Base-by-base conservation (phyloP, 495 filamentous ascomycete species). In the Neohortaea acidophila region DNA sequence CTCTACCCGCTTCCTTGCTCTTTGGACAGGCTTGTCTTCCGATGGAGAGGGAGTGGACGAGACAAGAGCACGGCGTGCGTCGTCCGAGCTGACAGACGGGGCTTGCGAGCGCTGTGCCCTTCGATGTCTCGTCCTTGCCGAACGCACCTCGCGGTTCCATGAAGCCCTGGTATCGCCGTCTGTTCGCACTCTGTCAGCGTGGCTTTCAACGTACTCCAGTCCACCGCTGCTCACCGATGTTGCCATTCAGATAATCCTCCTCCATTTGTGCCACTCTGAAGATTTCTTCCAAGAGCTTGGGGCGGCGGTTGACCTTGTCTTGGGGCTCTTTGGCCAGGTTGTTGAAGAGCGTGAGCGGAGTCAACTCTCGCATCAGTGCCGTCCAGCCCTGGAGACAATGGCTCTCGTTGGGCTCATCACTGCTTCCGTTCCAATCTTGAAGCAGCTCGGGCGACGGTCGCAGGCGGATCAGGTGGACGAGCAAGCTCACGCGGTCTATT, bases 261-360 rank as follows among this genome's bases (percentile, higher is more conserved):
- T 84, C 75, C 47, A 61, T 57, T 35, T 63, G 62, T 15, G 78
- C 75, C 14, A 82, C 67, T 38, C 68, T 70, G 52, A 79, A 82
- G 4, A 82, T 70, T 51, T 80, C 76, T 41, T 73, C 71, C 14
- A 84, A 64, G 1, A 56, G 42, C 38, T 49, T 61, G 51, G 68
- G 11, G 4, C 49, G 49, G n/a, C 27, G 69, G 21, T 51, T 47
- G 2, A 39, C 27, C 24, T 71, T 70, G 11, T 48, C 55, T 0
- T 57, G 55, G 5, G 58, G 60, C 4, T 59, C 58, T 8, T 60
- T 61, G 23, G 65, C 61, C 7, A 45, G 2, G n/a, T 36, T 30
- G 23, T 41, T 23, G 14, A 45, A 18, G 18, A 21, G n/a, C 4
- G 15, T 13, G 6, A 15, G 12, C 4, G 37, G 38, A 6, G 33